phyloP scores from a whole-genome alignment of 345 rosid species.

The Corchorus olitorius region DNA sequence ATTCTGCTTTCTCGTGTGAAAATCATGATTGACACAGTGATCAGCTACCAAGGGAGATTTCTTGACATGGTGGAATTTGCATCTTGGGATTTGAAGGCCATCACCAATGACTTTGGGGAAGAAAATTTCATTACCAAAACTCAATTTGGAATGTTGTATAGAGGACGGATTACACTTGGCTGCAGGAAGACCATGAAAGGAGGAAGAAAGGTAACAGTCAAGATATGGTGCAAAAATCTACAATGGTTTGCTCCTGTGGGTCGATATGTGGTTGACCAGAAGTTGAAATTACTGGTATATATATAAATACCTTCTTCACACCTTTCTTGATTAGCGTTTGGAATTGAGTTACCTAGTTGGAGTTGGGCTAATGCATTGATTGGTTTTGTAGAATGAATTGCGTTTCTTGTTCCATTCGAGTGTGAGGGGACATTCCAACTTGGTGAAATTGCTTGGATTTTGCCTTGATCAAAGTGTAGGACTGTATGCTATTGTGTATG shows the following conservation, averaged over 20 bases:
- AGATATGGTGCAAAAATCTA: background rate
- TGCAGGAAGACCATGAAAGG: background rate
- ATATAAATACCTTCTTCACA: background rate
- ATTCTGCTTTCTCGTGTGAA: too few relatives aligned
- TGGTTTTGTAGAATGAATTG: background rate
- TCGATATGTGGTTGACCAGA: background rate
- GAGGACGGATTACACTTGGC: background rate
- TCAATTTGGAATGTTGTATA: background rate
- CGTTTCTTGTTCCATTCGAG: background rate
- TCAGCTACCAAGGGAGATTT: too few relatives aligned
- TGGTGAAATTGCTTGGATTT: background rate
- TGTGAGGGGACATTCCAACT: background rate
- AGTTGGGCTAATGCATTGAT: background rate
- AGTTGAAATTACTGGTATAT: background rate
- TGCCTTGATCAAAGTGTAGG: background rate
- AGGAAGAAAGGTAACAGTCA: too few relatives aligned
- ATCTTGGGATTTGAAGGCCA: background rate
- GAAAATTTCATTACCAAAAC: background rate
- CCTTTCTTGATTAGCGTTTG: too few relatives aligned
- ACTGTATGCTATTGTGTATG: background rate
- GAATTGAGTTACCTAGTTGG: background rate
- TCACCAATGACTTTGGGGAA: background rate
- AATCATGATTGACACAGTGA: too few relatives aligned
- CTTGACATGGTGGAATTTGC: background rate
- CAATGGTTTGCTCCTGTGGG: background rate